Percentiles rank a stretch among this genome's conserved stretches.
Conservation (phyloP, 2,329 filamentous ascomycete genomes). For the Cladophialophora carrionii region DNA sequence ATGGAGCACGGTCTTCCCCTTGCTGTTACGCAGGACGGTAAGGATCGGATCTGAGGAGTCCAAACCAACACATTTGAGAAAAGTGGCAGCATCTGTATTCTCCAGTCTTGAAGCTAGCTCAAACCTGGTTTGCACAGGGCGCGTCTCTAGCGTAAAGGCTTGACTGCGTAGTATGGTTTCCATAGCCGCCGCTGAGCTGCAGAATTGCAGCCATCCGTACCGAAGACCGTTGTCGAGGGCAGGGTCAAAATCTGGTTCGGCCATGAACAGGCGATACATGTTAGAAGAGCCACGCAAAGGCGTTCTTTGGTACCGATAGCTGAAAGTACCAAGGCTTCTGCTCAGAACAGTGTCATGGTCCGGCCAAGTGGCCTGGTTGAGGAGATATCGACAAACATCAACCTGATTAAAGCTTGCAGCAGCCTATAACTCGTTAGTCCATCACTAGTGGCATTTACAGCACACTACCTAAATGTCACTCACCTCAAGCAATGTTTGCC, state of each 20-base stretch:
- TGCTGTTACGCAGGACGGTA: not conserved
- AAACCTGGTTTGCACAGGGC: conserved; percentile 1
- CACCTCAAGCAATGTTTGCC: conserved; percentile 4
- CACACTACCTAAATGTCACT: not conserved
- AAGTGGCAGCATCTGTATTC: not conserved
- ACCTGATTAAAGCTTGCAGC: not conserved
- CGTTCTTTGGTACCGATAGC: fast-evolving
- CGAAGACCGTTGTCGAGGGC: not conserved
- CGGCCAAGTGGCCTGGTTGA: conserved; percentile 3
- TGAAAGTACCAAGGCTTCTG: not conserved
- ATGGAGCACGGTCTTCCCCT: conserved; percentile 1
- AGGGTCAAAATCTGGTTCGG: not conserved
- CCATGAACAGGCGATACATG: conserved; percentile 11
- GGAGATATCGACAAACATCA: conserved; percentile 1
- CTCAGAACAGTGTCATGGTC: not conserved
- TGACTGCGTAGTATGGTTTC: conserved; percentile 11
- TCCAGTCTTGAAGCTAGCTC: conserved; percentile 2
- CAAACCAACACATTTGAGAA: conserved; percentile 2
- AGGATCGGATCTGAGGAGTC: conserved; percentile 3
- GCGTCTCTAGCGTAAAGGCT: not conserved
- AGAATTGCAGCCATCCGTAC: not conserved
- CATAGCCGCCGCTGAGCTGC: not conserved
- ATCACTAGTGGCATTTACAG: not conserved
- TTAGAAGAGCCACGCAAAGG: fast-evolving
- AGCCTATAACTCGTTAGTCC: not conserved